phyloP scores from a whole-genome alignment of 2,329 filamentous ascomycete species.

The Curvularia spicifera region DNA sequence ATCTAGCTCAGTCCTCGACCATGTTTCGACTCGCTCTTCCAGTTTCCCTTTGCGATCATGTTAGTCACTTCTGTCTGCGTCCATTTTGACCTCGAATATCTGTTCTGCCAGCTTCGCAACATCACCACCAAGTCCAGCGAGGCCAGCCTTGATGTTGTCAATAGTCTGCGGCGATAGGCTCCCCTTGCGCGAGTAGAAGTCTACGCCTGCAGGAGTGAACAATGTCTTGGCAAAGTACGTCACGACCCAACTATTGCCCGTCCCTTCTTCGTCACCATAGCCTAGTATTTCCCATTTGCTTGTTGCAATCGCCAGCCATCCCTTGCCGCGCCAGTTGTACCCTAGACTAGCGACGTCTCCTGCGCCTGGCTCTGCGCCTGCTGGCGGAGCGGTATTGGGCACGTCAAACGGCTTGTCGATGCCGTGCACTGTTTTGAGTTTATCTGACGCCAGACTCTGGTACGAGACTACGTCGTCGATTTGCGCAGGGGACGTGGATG shows the following conservation, averaged over 20 bases:
- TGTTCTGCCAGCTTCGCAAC: constrained; percentile 61
- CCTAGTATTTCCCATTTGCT: constrained; percentile 84
- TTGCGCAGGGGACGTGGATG: constrained; percentile 34
- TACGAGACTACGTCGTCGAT: constrained; percentile 78
- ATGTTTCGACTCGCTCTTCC: not conserved
- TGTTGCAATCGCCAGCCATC: constrained; percentile 72
- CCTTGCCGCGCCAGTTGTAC: constrained; percentile 75
- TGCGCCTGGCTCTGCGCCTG: constrained; percentile 6
- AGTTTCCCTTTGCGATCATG: not conserved
- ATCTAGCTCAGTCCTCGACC: constrained; percentile 8
- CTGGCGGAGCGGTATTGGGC: constrained; percentile 15
- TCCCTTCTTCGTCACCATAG: constrained; percentile 66
- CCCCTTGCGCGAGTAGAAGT: constrained; percentile 72
- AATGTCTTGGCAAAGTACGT: constrained; percentile 85
- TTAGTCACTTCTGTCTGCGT: constrained; percentile 31
- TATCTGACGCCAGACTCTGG: constrained; percentile 60
- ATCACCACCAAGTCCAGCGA: constrained; percentile 59
- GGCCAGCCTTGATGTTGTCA: constrained; percentile 60
- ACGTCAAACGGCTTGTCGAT: constrained; percentile 62
- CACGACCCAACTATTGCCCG: constrained; percentile 70
- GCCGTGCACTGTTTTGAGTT: constrained; percentile 67
- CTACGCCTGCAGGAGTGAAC: constrained; percentile 82
- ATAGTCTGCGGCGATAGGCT: constrained; percentile 65
- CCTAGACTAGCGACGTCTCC: constrained; percentile 57
- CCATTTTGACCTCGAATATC: constrained; percentile 55